These are phyloP conservation scores for Fusarium oligoseptatum DNA, from an alignment of 2,329 filamentous ascomycete genomes.

Conservation along the genomic window DNA sequence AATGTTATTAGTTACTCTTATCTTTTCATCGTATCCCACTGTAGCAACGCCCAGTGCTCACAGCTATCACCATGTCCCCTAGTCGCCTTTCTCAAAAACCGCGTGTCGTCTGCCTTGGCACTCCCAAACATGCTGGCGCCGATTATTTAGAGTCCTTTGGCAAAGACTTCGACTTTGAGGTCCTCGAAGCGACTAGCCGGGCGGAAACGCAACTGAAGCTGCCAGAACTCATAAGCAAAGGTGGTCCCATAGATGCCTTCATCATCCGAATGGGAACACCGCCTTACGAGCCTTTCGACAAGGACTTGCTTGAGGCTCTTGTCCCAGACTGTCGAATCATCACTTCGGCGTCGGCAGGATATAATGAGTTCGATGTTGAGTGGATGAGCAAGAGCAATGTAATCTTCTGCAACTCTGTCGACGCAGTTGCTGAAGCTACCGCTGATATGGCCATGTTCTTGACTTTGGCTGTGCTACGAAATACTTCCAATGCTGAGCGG, in stretches of 20 bases:
- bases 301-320: conserved; percentile 55
- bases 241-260: conserved; percentile 59
- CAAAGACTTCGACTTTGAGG: conserved; percentile 53
- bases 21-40: background rate
- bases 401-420: conserved; percentile 66
- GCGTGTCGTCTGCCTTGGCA: conserved; percentile 56
- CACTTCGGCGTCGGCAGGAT: conserved; percentile 60
- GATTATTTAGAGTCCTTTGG: conserved; percentile 56
- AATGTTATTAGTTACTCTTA: background rate
- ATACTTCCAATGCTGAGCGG: conserved; percentile 56
- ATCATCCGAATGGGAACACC: conserved; percentile 63
- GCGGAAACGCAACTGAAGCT: conserved; percentile 51
- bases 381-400: conserved; percentile 59
- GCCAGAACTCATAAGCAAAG: conserved; percentile 48
- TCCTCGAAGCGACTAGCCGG: conserved; percentile 53
- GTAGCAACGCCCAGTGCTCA: background rate
- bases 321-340: conserved; percentile 59
- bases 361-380: conserved; percentile 60
- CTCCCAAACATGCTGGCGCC: conserved; percentile 52
- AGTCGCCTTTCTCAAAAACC: conserved; percentile 47
- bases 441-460: conserved; percentile 60
- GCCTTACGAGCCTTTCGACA: conserved; percentile 63
- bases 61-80: conserved; percentile 22
- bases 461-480: conserved; percentile 54
- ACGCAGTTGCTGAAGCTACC: conserved; percentile 65